Evolutionary conservation across 2,329 filamentous ascomycete genomes (phyloP).

Genomic region (Calonectria henricotiae): DNA sequence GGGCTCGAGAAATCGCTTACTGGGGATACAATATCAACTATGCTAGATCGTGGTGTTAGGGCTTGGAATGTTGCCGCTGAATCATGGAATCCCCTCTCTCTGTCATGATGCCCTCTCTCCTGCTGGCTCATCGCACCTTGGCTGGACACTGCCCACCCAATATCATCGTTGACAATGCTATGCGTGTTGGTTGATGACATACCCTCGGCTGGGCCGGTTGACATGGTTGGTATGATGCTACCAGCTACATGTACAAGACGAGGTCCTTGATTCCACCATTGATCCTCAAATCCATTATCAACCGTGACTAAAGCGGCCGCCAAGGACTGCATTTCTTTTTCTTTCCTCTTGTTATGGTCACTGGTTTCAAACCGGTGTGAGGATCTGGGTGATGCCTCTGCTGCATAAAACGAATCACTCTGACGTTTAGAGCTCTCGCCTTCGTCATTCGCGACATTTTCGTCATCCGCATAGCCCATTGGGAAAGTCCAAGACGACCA

Average conservation of each 20-base stretch:
- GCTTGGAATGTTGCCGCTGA: slow-evolving; percentile 40
- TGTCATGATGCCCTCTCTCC: neutral
- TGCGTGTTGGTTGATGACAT: slow-evolving; percentile 37
- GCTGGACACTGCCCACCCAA: slow-evolving; percentile 43
- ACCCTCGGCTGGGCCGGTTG: slow-evolving; percentile 19
- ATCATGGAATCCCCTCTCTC: slow-evolving; percentile 14
- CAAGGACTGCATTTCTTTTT: slow-evolving; percentile 65
- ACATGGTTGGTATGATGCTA: slow-evolving; percentile 42
- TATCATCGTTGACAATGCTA: slow-evolving; percentile 30
- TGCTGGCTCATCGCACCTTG: slow-evolving; percentile 18
- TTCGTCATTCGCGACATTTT: slow-evolving; percentile 25
- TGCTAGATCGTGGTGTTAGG: slow-evolving; percentile 43
- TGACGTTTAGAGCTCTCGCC: slow-evolving; percentile 23
- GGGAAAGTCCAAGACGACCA: slow-evolving; percentile 61
- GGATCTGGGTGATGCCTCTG: slow-evolving; percentile 23
- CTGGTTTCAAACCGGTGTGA: slow-evolving; percentile 52
- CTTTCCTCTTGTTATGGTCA: slow-evolving; percentile 49
- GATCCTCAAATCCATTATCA: slow-evolving; percentile 73
- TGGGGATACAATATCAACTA: slow-evolving; percentile 49
- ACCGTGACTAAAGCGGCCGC: slow-evolving; percentile 72
- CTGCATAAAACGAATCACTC: slow-evolving; percentile 4
- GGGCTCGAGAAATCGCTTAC: slow-evolving; percentile 51
- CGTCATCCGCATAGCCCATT: slow-evolving; percentile 42
- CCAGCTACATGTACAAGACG: slow-evolving; percentile 51
- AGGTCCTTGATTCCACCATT: slow-evolving; percentile 71